Base-by-base conservation (phyloP, 805 yeast genomes). In the Alloascoidea africana region DNA sequence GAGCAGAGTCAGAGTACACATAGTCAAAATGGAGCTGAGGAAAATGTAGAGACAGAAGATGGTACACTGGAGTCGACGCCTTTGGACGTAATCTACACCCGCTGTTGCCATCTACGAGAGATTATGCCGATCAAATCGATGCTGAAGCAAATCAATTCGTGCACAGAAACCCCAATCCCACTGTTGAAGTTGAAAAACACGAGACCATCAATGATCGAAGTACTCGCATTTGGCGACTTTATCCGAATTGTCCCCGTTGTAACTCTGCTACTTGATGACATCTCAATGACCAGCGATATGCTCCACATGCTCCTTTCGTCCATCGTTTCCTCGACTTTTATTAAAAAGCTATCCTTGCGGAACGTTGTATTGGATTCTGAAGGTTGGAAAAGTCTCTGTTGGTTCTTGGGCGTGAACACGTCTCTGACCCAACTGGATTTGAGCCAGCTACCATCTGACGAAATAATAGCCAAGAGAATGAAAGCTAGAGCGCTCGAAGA, bases 61-160 rank as follows among this genome's bases (percentile, higher is more conserved):
- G n/a, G n/a, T 23, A 23, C 8, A 23, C 8, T 8, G n/a, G 30
- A 23, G n/a, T n/a, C 8, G 8, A 51, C 63, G 5, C 61, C 70
- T 23, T 67, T 80, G 38, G 95, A 84, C 47, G 68, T 74, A 35
- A 65, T 89, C 49, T 87, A 87, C 56, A 84, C 96, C 1, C 64
- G 96, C 45, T 89, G 96, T 55, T 87, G 96, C 53, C 96, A 87
- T 55, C 61, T 87, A 41, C 65, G 96, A 39, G 96, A 87, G 50
- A 87, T 87, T 40, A 55, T 87, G 42, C 96, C 97, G 2, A 87
- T 87, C 36, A 89, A 94, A 2, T 89, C 94, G 2, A 85, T 89
- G 4, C 51, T 83, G 46, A 79, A 80, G 50, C 94, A 84, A 52
- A 67, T 87, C 42, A 76, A 75, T 49, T 84, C 81, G 16, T 23